Conservation (phyloP, 116 monocot genomes). For the Papilionanthe hybrid region DNA sequence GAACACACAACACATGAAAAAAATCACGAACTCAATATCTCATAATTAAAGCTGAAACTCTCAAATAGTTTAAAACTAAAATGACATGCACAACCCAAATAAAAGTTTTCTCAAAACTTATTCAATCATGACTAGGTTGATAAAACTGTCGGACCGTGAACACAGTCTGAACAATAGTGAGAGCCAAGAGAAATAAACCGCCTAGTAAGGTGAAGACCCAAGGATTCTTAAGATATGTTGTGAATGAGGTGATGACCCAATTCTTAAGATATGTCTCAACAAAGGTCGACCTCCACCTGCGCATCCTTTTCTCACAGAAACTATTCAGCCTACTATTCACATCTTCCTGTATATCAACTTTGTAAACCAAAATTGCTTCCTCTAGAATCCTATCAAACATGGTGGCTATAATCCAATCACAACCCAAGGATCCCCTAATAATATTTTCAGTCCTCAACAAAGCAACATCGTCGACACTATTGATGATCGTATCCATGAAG, state of each 20-base stretch:
- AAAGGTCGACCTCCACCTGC: conserved; percentile 11
- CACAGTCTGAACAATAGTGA: conserved; percentile 2
- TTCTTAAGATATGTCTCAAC: conserved; percentile 8
- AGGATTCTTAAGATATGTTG: conserved; percentile 6
- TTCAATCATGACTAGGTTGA: no score
- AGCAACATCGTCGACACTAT: background rate
- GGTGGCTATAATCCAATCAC: background rate
- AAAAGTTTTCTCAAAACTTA: no score
- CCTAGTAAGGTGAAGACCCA: background rate
- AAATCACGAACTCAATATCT: no score
- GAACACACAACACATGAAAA: no score
- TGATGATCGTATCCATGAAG: conserved; percentile 22
- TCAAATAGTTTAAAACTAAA: no score
- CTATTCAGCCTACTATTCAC: background rate
- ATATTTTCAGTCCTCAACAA: background rate
- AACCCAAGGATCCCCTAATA: background rate
- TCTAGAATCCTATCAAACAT: conserved; percentile 5
- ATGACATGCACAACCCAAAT: no score
- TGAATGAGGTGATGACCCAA: background rate
- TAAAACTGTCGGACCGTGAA: background rate
- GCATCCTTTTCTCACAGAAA: background rate
- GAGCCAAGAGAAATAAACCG: background rate
- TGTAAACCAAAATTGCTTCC: background rate
- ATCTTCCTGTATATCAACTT: background rate
- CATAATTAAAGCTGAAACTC: no score